Evolutionary conservation across 2,329 filamentous ascomycete genomes (phyloP).

Genomic region (Botrytis aclada): DNA sequence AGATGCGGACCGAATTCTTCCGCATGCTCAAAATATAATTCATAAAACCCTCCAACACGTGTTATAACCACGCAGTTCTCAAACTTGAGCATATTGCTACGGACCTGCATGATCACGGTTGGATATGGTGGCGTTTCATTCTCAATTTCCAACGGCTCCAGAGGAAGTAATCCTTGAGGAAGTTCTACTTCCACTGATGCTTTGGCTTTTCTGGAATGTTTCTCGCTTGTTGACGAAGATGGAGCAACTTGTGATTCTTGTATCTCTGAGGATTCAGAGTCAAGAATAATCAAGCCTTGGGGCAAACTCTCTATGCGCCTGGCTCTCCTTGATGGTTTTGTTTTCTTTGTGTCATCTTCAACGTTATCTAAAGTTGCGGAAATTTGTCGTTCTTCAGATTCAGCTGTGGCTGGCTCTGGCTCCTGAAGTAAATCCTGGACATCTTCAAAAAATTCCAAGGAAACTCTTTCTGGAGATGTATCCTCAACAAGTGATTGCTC

Average conservation of each 20-base stretch:
- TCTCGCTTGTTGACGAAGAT: background rate
- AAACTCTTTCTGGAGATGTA: background rate
- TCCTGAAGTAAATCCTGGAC: background rate
- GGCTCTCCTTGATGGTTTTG: background rate
- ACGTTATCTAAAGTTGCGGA: background rate
- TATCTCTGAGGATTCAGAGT: background rate
- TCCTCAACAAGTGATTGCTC: constrained; percentile 26
- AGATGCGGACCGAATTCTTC: constrained; percentile 82
- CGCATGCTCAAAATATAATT: constrained; percentile 95
- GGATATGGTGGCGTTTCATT: constrained; percentile 63
- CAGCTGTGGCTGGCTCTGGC: background rate
- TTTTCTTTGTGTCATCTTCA: background rate
- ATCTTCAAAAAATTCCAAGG: background rate
- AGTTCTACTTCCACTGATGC: constrained; percentile 42
- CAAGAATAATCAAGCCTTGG: constrained; percentile 16
- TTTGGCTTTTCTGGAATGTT: background rate
- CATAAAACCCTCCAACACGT: constrained; percentile 92
- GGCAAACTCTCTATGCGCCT: background rate
- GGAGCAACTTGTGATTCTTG: background rate
- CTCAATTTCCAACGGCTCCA: constrained; percentile 39
- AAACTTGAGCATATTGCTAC: constrained; percentile 86
- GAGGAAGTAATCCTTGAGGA: constrained; percentile 48
- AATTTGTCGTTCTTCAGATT: background rate
- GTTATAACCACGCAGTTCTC: constrained; percentile 88
- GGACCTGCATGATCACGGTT: constrained; percentile 82